phyloP scores from a whole-genome alignment of 345 rosid genomes.

The Corymbia maculata region DNA sequence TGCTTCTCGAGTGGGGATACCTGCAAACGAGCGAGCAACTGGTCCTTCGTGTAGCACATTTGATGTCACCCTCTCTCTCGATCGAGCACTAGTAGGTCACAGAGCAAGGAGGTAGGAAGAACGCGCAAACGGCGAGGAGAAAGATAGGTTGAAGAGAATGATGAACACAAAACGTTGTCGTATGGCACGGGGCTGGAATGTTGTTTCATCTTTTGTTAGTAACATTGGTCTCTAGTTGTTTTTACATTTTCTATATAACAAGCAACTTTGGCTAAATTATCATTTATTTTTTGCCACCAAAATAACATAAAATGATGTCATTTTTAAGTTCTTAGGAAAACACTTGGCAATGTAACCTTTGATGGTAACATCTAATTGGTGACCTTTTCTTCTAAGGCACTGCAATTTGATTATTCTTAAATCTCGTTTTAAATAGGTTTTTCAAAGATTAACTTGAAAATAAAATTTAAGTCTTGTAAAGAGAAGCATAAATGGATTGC shows the following conservation, averaged over 20 bases:
- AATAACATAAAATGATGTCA: background rate
- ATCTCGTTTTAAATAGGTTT: background rate
- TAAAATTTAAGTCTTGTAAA: background rate
- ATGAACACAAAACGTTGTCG: background rate
- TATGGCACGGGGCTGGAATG: background rate
- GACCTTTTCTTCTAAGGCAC: background rate
- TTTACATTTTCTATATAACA: background rate
- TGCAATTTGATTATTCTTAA: background rate
- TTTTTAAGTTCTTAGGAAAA: background rate
- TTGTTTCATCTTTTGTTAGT: background rate
- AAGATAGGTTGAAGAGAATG: background rate
- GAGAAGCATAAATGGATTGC: background rate
- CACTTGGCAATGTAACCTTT: background rate
- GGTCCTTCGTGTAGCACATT: background rate
- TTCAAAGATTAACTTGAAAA: background rate
- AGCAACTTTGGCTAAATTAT: background rate
- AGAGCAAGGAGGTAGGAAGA: background rate
- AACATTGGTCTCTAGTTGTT: background rate
- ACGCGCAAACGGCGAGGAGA: background rate
- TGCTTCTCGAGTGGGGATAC: background rate
- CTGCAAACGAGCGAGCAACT: constrained; percentile 1
- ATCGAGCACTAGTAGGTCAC: background rate
- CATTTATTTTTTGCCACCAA: background rate
- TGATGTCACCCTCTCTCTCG: background rate
- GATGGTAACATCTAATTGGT: background rate